Evolutionary conservation across 2,329 filamentous ascomycete genomes (phyloP), one percentile per base, ranked within the genome.

Genomic region (Fusarium siculi): DNA sequence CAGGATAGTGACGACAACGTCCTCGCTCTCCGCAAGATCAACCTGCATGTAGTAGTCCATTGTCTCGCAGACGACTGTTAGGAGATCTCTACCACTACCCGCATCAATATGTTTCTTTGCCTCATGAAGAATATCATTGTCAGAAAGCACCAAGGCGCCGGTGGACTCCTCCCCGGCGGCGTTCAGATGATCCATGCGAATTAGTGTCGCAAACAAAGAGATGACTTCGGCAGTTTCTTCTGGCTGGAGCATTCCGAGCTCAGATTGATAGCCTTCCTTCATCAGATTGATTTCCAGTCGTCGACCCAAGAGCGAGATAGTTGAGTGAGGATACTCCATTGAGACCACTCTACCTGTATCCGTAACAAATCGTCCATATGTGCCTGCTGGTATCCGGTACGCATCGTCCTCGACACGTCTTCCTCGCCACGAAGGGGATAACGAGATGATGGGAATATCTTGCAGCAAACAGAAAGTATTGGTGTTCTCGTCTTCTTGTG

Each of bases 401-500:
- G 78, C 83, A 62, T 89, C 85, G 47, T 87, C 84, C 44, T 84
- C 83, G 21, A 83, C 79, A 12, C 82, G 79, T 37, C 84, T 78
- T 66, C 84, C 82, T 65, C 83, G 85, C 77, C 86, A 85, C 21
- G 81, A 82, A 65, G 86, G 79, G 57, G 83, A 79, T 70, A 85
- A 79, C 9, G 82, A 82, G 69, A 96, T 92, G 6, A 95, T 85
- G 4, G 90, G 86, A 12, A 95, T 83, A 57, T 91, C 87, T 49
- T 87, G 85, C 2, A 87, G 84, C 8, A 98, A 87, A 68, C 89
- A 87, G 68, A 98, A 93, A 23, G 90, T 90, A 76, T 97, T 96
- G 32, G 90, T 90, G 74, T 96, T 95, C 66, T 96, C 93, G 72
- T 97, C 94, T 81, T 98, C 95, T 59, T 93, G 91, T 43, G 93